Percentiles rank a stretch among this genome's conserved stretches.
phyloP scores from a whole-genome alignment of 2,329 filamentous ascomycete genomes.

The Colletotrichum simmondsii region DNA sequence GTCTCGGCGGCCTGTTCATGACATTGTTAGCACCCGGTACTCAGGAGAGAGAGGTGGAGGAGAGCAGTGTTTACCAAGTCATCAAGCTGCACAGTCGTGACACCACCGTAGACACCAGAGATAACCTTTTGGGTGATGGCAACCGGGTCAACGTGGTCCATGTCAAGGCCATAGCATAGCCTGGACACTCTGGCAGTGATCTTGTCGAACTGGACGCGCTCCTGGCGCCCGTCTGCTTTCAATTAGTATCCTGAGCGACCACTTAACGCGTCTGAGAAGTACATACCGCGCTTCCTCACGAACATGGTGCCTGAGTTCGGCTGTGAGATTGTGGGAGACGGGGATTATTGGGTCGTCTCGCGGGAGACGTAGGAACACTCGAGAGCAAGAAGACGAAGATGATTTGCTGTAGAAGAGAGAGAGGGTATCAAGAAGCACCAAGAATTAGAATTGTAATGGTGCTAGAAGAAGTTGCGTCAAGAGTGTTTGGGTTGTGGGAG shows the following conservation, averaged over 20 bases:
- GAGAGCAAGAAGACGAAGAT: not conserved
- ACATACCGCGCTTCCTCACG: conserved; percentile 72
- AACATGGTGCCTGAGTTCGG: conserved; percentile 59
- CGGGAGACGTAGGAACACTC: not conserved
- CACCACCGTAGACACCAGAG: conserved; percentile 97
- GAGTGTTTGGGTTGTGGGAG: conserved; percentile 25
- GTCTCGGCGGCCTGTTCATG: conserved; percentile 88
- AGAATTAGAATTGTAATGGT: conserved; percentile 1
- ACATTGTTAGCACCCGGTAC: conserved; percentile 33
- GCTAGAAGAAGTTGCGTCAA: conserved; percentile 4
- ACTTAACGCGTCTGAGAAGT: conserved; percentile 7
- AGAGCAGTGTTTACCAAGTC: conserved; percentile 81
- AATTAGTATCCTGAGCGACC: not conserved
- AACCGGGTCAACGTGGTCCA: conserved; percentile 94
- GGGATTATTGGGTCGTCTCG: not conserved
- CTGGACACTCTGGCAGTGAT: conserved; percentile 98
- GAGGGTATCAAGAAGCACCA: conserved; percentile 22
- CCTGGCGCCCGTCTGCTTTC: conserved; percentile 90
- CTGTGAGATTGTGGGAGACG: conserved; percentile 5
- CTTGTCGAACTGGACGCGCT: conserved; percentile 99
- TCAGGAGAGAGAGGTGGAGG: not conserved
- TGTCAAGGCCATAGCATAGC: conserved; percentile 96
- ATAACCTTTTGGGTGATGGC: conserved; percentile 99
- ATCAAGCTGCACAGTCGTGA: conserved; percentile 95
- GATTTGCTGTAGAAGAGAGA: conserved; percentile 2